Conservation (phyloP, 805 yeast genomes). For the Ogataea chonburiensis region DNA sequence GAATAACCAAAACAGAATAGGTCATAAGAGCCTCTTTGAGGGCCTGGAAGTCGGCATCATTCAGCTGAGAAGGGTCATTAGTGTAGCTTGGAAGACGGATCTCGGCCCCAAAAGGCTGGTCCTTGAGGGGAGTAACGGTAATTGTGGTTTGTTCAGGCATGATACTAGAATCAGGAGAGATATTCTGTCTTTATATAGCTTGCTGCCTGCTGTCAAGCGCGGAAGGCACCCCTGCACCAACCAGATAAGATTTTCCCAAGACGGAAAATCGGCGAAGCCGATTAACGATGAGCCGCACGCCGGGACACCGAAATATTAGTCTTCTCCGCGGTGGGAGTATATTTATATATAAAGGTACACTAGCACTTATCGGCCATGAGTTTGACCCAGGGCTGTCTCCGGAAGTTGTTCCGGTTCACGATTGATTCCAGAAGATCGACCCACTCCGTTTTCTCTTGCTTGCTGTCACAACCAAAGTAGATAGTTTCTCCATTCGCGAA, state of each 20-base stretch:
- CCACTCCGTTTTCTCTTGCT: constrained; percentile 65
- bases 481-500: constrained; percentile 82
- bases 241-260: constrained; percentile 7
- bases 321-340: constrained; percentile 4
- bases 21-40: constrained; percentile 65
- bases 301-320: constrained; percentile 3
- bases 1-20: constrained; percentile 72
- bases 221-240: constrained; percentile 14
- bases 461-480: constrained; percentile 80
- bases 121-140: constrained; percentile 45
- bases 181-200: constrained; percentile 8
- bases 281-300: constrained; percentile 6
- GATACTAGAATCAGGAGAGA: neutral
- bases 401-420: constrained; percentile 38
- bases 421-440: constrained; percentile 54
- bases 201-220: constrained; percentile 3
- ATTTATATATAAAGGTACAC: neutral
- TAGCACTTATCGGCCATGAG: constrained; percentile 24
- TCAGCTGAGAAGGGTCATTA: constrained; percentile 69
- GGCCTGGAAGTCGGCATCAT: constrained; percentile 60
- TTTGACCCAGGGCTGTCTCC: constrained; percentile 39
- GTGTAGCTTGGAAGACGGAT: constrained; percentile 64
- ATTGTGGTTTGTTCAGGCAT: constrained; percentile 30
- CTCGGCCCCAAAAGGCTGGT: constrained; percentile 66
- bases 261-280: constrained; percentile 11